Conservation (phyloP, 192 early-diverging fungal species). For the Podila clonocystis region DNA sequence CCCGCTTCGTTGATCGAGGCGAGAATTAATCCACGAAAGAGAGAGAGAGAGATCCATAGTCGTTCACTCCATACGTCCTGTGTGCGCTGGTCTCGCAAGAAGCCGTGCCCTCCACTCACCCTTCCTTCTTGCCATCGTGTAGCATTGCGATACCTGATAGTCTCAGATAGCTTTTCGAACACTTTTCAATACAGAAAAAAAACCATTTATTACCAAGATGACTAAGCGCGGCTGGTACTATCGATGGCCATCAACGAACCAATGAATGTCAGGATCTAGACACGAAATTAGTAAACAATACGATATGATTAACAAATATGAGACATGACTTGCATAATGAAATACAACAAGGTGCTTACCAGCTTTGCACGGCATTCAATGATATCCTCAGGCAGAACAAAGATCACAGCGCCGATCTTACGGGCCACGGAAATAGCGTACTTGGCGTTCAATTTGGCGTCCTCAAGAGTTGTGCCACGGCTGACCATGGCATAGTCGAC, state of each 20-base stretch:
- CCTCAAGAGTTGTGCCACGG: slow-evolving; percentile 77
- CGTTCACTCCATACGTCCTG: no score
- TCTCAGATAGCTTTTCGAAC: no score
- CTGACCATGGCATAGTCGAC: slow-evolving; percentile 91
- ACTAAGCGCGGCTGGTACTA: background rate
- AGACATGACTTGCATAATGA: background rate
- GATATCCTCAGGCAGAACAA: slow-evolving; percentile 98
- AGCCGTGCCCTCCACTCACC: no score
- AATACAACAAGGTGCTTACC: slow-evolving; percentile 60
- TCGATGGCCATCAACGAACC: slow-evolving; percentile 1
- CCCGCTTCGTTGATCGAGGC: no score
- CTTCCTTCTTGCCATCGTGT: no score
- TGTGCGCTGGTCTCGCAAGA: no score
- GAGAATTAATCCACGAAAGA: no score
- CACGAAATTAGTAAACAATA: background rate
- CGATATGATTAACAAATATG: background rate
- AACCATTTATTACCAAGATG: background rate
- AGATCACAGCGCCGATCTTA: slow-evolving; percentile 99
- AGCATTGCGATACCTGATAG: no score
- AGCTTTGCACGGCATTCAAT: slow-evolving; percentile 97
- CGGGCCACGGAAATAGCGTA: slow-evolving; percentile 98
- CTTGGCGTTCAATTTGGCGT: slow-evolving; percentile 92
- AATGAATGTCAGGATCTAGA: slow-evolving; percentile 2
- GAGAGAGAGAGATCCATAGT: no score
- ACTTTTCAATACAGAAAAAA: background rate